phyloP scores from a whole-genome alignment of 768 basidiomycete genomes.

The Gloeophyllum trabeum region DNA sequence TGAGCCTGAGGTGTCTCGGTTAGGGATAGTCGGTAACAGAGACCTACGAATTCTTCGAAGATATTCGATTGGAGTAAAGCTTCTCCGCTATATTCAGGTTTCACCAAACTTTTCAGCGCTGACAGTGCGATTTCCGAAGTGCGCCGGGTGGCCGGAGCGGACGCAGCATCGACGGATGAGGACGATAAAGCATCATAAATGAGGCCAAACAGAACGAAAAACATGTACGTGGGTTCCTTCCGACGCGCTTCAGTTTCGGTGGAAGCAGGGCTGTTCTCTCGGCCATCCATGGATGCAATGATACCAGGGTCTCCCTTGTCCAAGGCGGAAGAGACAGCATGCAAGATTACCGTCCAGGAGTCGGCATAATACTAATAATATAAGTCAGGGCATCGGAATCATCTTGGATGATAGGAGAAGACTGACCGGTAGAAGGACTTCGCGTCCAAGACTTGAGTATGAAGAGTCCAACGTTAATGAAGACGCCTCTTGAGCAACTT shows the following conservation, averaged over 20 bases:
- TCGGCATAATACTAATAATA: slow-evolving; percentile 68
- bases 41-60: slow-evolving; percentile 82
- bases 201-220: slow-evolving; percentile 88
- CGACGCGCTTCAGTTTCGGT: slow-evolving; percentile 11
- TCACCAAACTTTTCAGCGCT: slow-evolving; percentile 71
- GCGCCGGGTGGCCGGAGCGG: slow-evolving; percentile 27
- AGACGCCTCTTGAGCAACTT: slow-evolving; percentile 67
- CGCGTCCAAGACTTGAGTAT: slow-evolving; percentile 81
- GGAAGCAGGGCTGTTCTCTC: slow-evolving; percentile 19
- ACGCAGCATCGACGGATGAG: slow-evolving; percentile 48
- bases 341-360: slow-evolving; percentile 74
- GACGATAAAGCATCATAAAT: slow-evolving; percentile 79
- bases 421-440: slow-evolving; percentile 83
- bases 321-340: slow-evolving; percentile 79
- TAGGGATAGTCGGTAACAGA: slow-evolving; percentile 86
- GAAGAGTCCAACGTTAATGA: slow-evolving; percentile 70
- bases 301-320: slow-evolving; percentile 54
- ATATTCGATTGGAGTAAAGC: slow-evolving; percentile 72
- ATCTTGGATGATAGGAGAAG: background rate
- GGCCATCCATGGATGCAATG: slow-evolving; percentile 76
- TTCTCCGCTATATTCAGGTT: slow-evolving; percentile 69
- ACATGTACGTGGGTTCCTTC: slow-evolving; percentile 65
- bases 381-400: slow-evolving; percentile 6
- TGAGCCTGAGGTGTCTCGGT: slow-evolving; percentile 70
- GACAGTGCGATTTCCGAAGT: slow-evolving; percentile 51